Evolutionary conservation across 371 early-diverging fungal species (phyloP), one percentile per base, ranked within the genome.

Genomic region (Rhizomucor pusillus): DNA sequence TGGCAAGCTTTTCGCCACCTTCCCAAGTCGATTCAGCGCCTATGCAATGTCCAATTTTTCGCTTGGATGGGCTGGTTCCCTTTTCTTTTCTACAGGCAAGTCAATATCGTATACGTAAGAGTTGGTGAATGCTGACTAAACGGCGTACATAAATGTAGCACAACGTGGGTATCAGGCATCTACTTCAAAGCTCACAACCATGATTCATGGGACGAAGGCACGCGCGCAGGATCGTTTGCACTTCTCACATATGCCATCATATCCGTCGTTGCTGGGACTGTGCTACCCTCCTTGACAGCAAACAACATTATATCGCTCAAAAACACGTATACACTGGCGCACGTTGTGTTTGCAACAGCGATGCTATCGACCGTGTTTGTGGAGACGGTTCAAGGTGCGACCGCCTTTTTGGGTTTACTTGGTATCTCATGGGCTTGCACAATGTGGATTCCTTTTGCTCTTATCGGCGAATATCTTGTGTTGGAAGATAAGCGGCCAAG

Each of bases 41-140:
- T 92, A 5, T 90, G 90, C 59, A 82, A 85, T 46, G 81, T 84
- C 0, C 91, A 90, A 47, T 86, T 92, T 54, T 88, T 85, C 69
- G 83, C 85, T 7, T 92, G 91, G 91, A 77, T 90, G 80, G 90
- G 88, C 9, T 89, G 90, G 88, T 92, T 92, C 60, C 89, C 91
- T 1, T 84, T 79, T 51, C 56, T 84, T 22, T 80, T 84, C 47
- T 84, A 82, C 60, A 75, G 77, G 65, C 72, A 64, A 43, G 36
- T 23, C 37, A 34, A 13, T 37, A 23, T 12, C 52, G 12, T 39
- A 22, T 5, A 16, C 7, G 1, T 13, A 9, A 44, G 1, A 35
- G 19, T 14, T 36, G 14, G 19, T 4, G 5, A 1, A 35, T 10
- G n/a, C 13, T 37, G 44, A 29, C n/a, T 11, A n/a, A n/a, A n/a